Evolutionary conservation across 2,329 filamentous ascomycete species (phyloP), one percentile per base, ranked within the genome.

Genomic region (Parastagonospora nodorum): DNA sequence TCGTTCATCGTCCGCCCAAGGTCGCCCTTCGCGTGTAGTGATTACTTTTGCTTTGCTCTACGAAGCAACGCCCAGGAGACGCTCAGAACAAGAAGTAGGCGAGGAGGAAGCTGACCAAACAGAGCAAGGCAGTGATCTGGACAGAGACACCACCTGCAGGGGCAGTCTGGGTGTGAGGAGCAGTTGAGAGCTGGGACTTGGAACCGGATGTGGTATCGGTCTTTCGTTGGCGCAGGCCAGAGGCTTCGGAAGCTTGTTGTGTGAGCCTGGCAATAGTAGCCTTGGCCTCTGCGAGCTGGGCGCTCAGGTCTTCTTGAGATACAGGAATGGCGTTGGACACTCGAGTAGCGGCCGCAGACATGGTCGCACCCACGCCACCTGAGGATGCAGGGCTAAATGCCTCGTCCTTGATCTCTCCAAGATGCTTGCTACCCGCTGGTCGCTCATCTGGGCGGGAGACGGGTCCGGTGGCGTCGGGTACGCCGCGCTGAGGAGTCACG

Each of bases 61-160:
- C 43, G 53, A 55, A 55, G 51, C 61, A 58, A 51, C 60, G 57
- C 55, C 57, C 57, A 57, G 51, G 54, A 57, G 58, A 44, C 50
- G 51, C 55, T 81, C 86, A 99, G 77, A 99, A 99, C 80, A 99
- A 92, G 75, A 97, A 85, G 77, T 97, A 99, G 48, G 92, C 94
- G 64, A 97, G 83, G 69, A 99, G 77, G 79, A 99, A 99, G 80
- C 90, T 92, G 58, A 96, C 66, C 66, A 99, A 80, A 72, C 92
- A 97, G 37, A 99, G 79, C 16, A 85, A 80, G 16, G 94, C 93
- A 38, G 90, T 90, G 56, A 93, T 84, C 73, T 93, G 88, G 42
- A 99, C 85, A 0, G 94, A 87, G 3, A 99, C 93, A 16, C 94
- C 93, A 63, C 92, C 86, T 15, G 78, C 74, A 36, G 77, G 60